These are phyloP conservation scores for Murraya paniculata DNA, from an alignment of 345 rosid species.

Conservation along the genomic window DNA sequence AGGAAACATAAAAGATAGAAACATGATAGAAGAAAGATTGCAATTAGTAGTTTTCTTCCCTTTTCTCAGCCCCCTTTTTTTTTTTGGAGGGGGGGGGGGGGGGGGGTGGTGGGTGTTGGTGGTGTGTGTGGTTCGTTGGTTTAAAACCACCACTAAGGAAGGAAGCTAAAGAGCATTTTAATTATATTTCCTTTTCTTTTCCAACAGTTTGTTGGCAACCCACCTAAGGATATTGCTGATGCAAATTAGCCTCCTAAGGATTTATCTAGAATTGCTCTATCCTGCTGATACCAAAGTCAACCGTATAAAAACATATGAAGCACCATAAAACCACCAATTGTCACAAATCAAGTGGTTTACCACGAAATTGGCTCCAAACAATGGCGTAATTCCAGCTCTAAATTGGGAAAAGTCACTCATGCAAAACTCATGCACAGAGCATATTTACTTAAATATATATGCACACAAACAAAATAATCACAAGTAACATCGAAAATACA, in stretches of 20 bases:
- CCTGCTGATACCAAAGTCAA: background rate
- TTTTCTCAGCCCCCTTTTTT: background rate
- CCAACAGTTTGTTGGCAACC: background rate
- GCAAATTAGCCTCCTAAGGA: background rate
- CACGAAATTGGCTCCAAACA: background rate
- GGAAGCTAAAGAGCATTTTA: background rate
- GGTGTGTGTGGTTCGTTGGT: too few species aligned
- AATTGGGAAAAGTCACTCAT: background rate
- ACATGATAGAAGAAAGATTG: too few species aligned
- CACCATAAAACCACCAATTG: background rate
- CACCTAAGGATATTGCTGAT: background rate
- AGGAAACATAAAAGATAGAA: background rate
- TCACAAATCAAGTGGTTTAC: background rate
- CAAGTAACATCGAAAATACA: background rate
- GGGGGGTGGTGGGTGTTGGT: too few species aligned
- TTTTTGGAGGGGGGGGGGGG: too few species aligned
- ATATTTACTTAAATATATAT: background rate
- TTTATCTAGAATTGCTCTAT: background rate
- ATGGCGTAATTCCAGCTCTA: too few species aligned
- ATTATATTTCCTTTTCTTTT: background rate
- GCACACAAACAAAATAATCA: background rate
- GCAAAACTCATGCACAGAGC: background rate
- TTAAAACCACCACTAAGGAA: background rate
- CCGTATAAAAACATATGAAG: background rate
- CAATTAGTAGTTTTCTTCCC: background rate